These are phyloP conservation scores for Tricholoma sp. DNA, from an alignment of 768 basidiomycete genomes.

Conservation along the genomic window DNA sequence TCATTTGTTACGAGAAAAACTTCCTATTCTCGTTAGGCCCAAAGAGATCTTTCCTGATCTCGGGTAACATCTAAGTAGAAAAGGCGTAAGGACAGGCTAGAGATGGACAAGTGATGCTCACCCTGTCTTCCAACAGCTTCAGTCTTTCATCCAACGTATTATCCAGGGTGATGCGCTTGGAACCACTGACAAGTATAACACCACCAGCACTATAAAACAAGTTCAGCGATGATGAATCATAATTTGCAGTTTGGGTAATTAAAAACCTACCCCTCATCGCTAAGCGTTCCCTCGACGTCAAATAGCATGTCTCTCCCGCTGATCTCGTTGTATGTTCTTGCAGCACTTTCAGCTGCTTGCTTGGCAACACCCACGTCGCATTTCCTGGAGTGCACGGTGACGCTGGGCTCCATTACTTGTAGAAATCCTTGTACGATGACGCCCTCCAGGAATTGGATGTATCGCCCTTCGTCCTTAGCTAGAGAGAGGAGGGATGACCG, in stretches of 20 bases:
- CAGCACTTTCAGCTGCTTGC: conserved; percentile 63
- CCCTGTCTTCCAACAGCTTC: conserved; percentile 84
- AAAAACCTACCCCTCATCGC: conserved; percentile 58
- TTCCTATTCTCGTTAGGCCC: conserved; percentile 90
- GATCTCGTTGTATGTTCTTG: conserved; percentile 65
- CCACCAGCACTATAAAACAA: conserved; percentile 68
- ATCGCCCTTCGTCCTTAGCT: conserved; percentile 60
- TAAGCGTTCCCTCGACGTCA: conserved; percentile 56
- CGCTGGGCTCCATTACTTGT: conserved; percentile 70
- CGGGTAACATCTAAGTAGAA: conserved; percentile 80
- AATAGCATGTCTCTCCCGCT: conserved; percentile 64
- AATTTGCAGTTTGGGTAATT: background rate
- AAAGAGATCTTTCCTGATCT: conserved; percentile 86
- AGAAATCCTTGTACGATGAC: conserved; percentile 84
- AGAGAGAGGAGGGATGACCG: conserved; percentile 60
- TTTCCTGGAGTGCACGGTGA: conserved; percentile 61
- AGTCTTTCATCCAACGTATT: conserved; percentile 94
- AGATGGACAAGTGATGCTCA: conserved; percentile 27
- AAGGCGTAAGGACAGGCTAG: background rate
- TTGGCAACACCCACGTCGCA: conserved; percentile 59
- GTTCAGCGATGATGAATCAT: background rate
- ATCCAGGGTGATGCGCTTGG: conserved; percentile 80
- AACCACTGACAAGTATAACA: conserved; percentile 67
- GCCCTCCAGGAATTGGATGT: conserved; percentile 78
- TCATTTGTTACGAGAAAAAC: conserved; percentile 61